Percentiles rank a stretch among this genome's conserved stretches.
phyloP scores from a whole-genome alignment of 2,329 filamentous ascomycete genomes.

The Shiraia bambusicola region DNA sequence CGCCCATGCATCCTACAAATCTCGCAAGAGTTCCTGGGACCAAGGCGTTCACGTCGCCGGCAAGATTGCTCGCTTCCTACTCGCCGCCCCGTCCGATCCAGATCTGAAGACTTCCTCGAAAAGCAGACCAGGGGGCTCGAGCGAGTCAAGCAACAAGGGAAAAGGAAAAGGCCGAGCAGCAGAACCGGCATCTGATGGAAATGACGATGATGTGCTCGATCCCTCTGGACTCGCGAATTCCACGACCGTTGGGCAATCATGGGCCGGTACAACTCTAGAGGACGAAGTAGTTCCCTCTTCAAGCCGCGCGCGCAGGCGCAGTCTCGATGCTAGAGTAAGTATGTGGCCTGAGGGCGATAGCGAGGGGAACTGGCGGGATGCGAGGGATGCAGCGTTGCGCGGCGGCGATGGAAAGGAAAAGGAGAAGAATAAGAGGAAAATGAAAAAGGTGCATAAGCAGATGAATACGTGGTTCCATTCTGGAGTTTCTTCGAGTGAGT shows the following conservation, averaged over 20 bases:
- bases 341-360: constrained; percentile 1
- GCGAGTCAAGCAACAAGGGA: background rate
- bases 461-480: no score
- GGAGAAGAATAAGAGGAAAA: background rate
- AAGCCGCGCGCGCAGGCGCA: background rate
- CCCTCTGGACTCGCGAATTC: no score
- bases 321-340: background rate
- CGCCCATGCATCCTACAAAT: background rate
- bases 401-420: background rate
- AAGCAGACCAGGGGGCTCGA: constrained; percentile 1
- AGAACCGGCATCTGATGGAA: background rate
- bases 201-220: no score
- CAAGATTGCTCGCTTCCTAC: constrained; percentile 14
- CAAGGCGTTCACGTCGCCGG: constrained; percentile 3
- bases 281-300: background rate
- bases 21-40: background rate
- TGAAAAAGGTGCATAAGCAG: background rate
- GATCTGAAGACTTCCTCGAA: constrained; percentile 13
- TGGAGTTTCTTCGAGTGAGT: no score
- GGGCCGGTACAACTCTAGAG: background rate
- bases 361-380: background rate
- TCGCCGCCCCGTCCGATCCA: constrained; percentile 14
- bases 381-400: background rate
- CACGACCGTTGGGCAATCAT: no score
- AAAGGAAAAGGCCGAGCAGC: background rate